phyloP scores from a whole-genome alignment of 306 rosid genomes.

The barrel medic (Medicago truncatula) region DNA sequence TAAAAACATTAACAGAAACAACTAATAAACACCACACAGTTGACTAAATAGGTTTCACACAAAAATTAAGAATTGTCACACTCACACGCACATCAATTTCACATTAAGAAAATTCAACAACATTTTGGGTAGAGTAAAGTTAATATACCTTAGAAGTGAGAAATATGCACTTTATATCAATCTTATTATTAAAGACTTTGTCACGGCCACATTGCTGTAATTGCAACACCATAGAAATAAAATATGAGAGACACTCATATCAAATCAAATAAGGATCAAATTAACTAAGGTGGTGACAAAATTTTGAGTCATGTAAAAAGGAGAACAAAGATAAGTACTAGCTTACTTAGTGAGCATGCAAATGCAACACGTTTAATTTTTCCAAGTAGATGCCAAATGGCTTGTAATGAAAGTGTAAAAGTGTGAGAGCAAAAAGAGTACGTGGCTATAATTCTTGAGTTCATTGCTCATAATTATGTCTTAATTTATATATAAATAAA shows the following conservation, averaged over 20 bases:
- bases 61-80: not conserved
- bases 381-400: conserved; percentile 44
- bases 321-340: not conserved
- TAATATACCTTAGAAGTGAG: conserved; percentile 38
- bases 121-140: not conserved
- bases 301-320: not conserved
- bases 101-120: conserved; percentile 32
- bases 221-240: no score
- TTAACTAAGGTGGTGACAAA: not conserved
- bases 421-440: conserved; percentile 24
- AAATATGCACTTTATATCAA: conserved; percentile 1
- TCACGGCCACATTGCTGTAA: no score
- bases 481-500: not conserved
- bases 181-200: no score
- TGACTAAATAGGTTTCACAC: not conserved
- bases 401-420: conserved; percentile 34
- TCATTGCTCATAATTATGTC: not conserved
- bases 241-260: no score
- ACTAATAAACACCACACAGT: not conserved
- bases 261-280: not conserved
- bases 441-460: conserved; percentile 43
- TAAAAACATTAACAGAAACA: no score
- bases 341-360: conserved; percentile 27
- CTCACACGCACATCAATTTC: not conserved
- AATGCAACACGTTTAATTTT: conserved; percentile 37